Base-by-base conservation (phyloP, 1,284 basidiomycete genomes). In the Sparassis latifolia region DNA sequence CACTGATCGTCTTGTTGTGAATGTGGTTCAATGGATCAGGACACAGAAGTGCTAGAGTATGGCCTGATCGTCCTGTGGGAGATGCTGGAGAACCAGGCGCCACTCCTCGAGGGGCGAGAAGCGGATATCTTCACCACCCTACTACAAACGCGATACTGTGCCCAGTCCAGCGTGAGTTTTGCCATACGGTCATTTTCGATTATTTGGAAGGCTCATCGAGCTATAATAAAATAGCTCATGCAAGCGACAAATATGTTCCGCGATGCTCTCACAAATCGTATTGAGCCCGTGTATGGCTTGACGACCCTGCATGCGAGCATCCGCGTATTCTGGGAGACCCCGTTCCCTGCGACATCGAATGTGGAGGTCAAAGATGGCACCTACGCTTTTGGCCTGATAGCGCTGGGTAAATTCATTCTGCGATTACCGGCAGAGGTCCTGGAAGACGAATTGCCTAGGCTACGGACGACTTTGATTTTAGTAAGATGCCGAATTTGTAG, bases 251-350 rank as follows among this genome's bases (percentile, higher is more conserved):
- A 81, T 59, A 79, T 82, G 5, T 83, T 91, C 56, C 83, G 89
- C 44, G 88, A 91, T 64, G 76, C 77, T 12, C 72, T 90, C 37
- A 79, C 84, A 38, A 69, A 73, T 10, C 80, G 78, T 53, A 78
- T 87, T 58, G 90, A 89, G 55, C 85, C 89, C 29, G 82, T 92
- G 30, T 91, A 89, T 62, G 89, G 89, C 3, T 68, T 92, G 56
- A 89, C 87, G 10, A 89, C 84, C 4, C 77, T 91, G 69, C 85
- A 89, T 55, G 82, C 82, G 28, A 78, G 78, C 59, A 62, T 91
- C 44, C 76, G 78, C 32, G 62, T 76, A 10, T 92, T 90, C 69
- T 71, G 80, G 35, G 66, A 73, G 3, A 75, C 82, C 51, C 65
- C 77, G 12, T 57, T 69, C 38, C 75, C 78, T 3, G 52, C 63